Evolutionary conservation across 768 basidiomycete genomes (phyloP).

Genomic region (Fomitopsis serialis): DNA sequence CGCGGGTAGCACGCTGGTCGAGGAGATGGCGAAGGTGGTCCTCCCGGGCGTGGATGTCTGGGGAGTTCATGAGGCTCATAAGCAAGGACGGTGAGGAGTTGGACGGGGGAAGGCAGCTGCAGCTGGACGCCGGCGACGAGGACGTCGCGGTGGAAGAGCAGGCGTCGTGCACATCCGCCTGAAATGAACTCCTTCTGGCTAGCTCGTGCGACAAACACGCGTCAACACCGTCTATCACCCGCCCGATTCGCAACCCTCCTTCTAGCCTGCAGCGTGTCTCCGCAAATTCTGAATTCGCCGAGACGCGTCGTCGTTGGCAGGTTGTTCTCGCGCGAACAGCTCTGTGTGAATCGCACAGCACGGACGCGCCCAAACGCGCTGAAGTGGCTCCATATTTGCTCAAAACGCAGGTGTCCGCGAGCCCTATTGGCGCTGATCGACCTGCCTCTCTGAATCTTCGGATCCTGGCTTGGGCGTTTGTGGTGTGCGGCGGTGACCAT

Average conservation of each 20-base stretch:
- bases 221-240: background rate
- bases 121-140: slow-evolving; percentile 9
- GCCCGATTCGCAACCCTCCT: background rate
- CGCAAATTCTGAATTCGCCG: background rate
- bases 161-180: background rate
- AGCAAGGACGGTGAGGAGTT: slow-evolving; percentile 5
- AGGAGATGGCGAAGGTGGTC: slow-evolving; percentile 45
- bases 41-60: slow-evolving; percentile 32
- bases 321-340: too few relatives aligned
- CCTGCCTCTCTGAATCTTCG: too few relatives aligned
- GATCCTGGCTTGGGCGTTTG: too few relatives aligned
- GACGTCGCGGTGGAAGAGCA: slow-evolving; percentile 12
- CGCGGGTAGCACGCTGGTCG: slow-evolving; percentile 48
- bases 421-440: too few relatives aligned
- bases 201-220: slow-evolving; percentile 1
- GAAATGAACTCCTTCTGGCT: slow-evolving; percentile 3
- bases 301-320: background rate
- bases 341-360: too few relatives aligned
- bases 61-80: slow-evolving; percentile 28
- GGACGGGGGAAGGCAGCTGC: slow-evolving; percentile 6
- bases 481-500: too few relatives aligned
- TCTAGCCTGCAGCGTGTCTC: background rate
- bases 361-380: too few relatives aligned
- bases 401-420: too few relatives aligned
- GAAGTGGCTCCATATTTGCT: too few relatives aligned